Percentiles rank a stretch among this genome's conserved stretches.
phyloP scores from a whole-genome alignment of 495 filamentous ascomycete species.

The Hypoxylon trugodes region DNA sequence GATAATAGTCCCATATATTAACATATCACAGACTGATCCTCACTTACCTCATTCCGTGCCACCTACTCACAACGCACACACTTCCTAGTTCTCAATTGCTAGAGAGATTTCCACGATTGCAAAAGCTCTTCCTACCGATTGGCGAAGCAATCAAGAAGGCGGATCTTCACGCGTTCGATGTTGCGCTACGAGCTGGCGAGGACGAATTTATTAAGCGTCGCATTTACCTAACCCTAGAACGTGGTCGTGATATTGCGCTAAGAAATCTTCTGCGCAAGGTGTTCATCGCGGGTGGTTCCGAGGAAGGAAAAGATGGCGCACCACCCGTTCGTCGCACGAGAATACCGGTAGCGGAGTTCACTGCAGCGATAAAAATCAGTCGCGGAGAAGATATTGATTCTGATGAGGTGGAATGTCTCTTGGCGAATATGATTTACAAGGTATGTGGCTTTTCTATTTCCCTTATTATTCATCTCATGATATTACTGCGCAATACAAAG shows the following conservation, averaged over 20 bases:
- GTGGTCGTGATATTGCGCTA: slow-evolving; percentile 87
- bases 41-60: slow-evolving; percentile 94
- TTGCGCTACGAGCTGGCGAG: slow-evolving; percentile 80
- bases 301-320: slow-evolving; percentile 72
- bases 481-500: too few species aligned
- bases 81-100: slow-evolving; percentile 79
- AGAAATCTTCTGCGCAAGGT: slow-evolving; percentile 92
- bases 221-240: slow-evolving; percentile 92
- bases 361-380: slow-evolving; percentile 64
- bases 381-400: slow-evolving; percentile 73
- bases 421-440: slow-evolving; percentile 98
- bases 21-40: slow-evolving; percentile 76
- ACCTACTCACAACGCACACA: slow-evolving; percentile 83
- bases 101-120: slow-evolving; percentile 76
- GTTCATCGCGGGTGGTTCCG: slow-evolving; percentile 80
- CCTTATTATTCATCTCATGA: not conserved
- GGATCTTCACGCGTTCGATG: slow-evolving; percentile 84
- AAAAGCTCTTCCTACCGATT: slow-evolving; percentile 79
- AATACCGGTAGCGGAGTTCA: slow-evolving; percentile 82
- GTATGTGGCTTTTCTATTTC: too few species aligned
- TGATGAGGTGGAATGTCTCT: slow-evolving; percentile 94
- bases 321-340: slow-evolving; percentile 72
- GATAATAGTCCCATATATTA: slow-evolving; percentile 26
- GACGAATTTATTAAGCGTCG: slow-evolving; percentile 92
- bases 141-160: slow-evolving; percentile 79